These are phyloP conservation scores for Aspergillus glaucus DNA, from an alignment of 2,329 filamentous ascomycete species.

Conservation along the genomic window DNA sequence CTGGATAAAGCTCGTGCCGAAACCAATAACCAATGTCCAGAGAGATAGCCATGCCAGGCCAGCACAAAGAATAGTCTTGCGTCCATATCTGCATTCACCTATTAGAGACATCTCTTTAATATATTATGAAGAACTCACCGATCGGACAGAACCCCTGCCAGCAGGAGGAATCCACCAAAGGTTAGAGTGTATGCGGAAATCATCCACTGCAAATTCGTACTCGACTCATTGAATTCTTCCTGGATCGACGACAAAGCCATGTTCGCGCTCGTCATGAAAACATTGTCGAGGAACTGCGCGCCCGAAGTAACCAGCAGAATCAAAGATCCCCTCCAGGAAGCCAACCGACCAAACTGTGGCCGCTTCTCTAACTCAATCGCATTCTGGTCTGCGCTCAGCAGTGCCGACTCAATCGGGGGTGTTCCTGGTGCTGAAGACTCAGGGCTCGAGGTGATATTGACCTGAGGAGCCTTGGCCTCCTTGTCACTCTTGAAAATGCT, in stretches of 20 bases:
- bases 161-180: constrained; percentile 32
- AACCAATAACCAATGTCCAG: constrained; percentile 33
- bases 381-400: background rate
- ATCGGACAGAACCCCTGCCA: constrained; percentile 31
- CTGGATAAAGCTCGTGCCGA: constrained; percentile 38
- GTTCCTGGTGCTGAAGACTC: background rate
- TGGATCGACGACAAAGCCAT: constrained; percentile 39
- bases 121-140: constrained; percentile 10
- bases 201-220: constrained; percentile 35
- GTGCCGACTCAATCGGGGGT: background rate
- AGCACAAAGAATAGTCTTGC: constrained; percentile 34
- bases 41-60: constrained; percentile 32
- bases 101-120: constrained; percentile 5
- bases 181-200: constrained; percentile 38
- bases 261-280: constrained; percentile 41
- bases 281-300: constrained; percentile 40
- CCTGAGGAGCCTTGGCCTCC: background rate
- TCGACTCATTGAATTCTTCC: constrained; percentile 29
- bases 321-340: constrained; percentile 34
- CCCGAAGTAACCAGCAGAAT: constrained; percentile 39
- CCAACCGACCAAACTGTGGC: constrained; percentile 29
- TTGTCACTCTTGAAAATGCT: background rate
- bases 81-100: constrained; percentile 23
- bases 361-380: background rate
- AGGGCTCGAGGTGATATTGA: background rate